Base-by-base conservation (phyloP, 2,329 filamentous ascomycete species). In the Fusarium decemcellulare region DNA sequence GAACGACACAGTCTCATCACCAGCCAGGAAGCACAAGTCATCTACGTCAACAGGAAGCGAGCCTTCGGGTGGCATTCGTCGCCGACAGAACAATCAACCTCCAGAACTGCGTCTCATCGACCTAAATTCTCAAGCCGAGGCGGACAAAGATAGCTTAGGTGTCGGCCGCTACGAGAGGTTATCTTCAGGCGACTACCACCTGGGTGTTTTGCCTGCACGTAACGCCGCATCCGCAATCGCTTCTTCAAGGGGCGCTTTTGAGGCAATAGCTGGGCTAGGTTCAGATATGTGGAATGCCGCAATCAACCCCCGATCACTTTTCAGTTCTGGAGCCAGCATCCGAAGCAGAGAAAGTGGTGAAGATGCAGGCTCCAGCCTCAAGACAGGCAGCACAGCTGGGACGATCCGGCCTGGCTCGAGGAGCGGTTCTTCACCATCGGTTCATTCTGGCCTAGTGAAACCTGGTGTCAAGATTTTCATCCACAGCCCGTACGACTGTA, bases 401-500 rank as follows among this genome's bases (percentile, higher is more conserved):
- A 77, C 70, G 34, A 72, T 75, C 32, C 74, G 76, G 16, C 76
- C 78, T 48, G 71, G 69, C 6, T 65, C 68, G 8, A 68, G 68
- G 11, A 76, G 72, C 42, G 60, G 74, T 8, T 63, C 68, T 5
- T 67, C 75, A 4, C 78, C 79, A 39, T 79, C 82, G 12, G 81
- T 86, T 2, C 86, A 91, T 76, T 80, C 87, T 58, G 84, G 84
- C 72, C 78, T 92, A 68, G 74, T 85, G 70, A 86, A 89, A 74
- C 84, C 83, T 53, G 86, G 88, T 2, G 79, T 86, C 72, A 86
- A 98, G 75, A 92, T 99, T 15, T 98, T 98, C 77, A 93, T 99
- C 42, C 94, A 97, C 75, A 98, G 94, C 73, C 96, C 96, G 0
- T 99, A 97, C 76, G 96, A 99, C 80, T 98, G 95, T 74, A 92